phyloP scores from a whole-genome alignment of 805 yeast genomes.

The Saccharomycopsis javanensis region DNA sequence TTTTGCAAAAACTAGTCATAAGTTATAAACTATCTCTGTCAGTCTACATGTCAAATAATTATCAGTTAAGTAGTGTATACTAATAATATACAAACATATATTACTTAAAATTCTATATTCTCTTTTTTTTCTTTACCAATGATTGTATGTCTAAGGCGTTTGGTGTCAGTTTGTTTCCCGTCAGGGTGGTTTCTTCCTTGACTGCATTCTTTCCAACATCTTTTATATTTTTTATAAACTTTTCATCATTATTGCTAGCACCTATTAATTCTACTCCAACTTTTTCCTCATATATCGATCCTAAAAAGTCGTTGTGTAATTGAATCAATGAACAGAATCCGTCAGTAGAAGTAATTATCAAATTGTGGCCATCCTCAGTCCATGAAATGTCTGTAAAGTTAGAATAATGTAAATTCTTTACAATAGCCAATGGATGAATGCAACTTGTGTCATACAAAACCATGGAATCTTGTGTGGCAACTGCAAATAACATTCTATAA shows the following conservation, averaged over 20 bases:
- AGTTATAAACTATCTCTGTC: conserved; percentile 26
- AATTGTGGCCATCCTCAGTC: conserved; percentile 62
- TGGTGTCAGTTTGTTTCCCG: background rate
- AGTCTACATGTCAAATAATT: conserved; percentile 1
- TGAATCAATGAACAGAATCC: conserved; percentile 74
- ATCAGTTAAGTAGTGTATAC: background rate
- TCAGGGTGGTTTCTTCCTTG: background rate
- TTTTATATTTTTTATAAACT: background rate
- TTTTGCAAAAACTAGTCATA: conserved; percentile 27
- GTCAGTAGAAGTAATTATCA: conserved; percentile 79
- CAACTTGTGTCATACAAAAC: conserved; percentile 72
- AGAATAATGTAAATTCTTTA: conserved; percentile 77
- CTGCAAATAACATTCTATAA: conserved; percentile 80
- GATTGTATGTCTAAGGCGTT: background rate
- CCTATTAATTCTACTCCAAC: background rate
- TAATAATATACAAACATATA: background rate
- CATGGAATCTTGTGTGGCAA: conserved; percentile 85
- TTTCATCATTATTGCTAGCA: background rate
- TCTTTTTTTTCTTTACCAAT: background rate
- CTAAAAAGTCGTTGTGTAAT: background rate
- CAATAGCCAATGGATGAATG: conserved; percentile 57
- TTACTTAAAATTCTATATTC: background rate
- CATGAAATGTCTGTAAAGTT: conserved; percentile 82
- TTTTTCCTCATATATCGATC: background rate
- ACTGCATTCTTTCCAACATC: background rate